Base-by-base conservation (phyloP, 495 filamentous ascomycete species). In the Tuber borchii region DNA sequence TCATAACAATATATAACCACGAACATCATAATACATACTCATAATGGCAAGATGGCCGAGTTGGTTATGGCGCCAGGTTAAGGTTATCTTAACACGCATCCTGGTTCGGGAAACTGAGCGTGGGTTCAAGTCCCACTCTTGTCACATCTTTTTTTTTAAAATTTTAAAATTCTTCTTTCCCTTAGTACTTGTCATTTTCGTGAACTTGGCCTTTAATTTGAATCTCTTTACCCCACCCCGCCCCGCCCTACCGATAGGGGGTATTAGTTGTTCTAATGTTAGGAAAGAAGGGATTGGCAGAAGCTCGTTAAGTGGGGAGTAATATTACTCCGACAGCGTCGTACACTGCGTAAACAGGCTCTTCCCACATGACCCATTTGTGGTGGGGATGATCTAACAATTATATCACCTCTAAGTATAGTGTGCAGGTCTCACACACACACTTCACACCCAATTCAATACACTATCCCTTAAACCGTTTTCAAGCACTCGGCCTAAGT, bases 41-140 rank as follows among this genome's bases (percentile, higher is more conserved):
- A 61, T n/a, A 14, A 74, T 34, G 71, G 75, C 71, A 78, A 69
- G 77, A 74, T 78, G 75, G 77, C 71, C 71, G 77, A 78, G 77
- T 78, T 78, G 75, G 77, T 78, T 78, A 78, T 78, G 75, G 77
- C 75, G 75, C 77, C 71, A 79, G 78, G 78, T 79, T 79, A 78
- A 48, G 78, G 78, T 79, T 72, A 48, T 74, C 48, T 74, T 70
- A 74, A 74, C 48, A 79, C 43, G 22, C 65, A 79, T 79, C 77
- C 77, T 79, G 69, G 76, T 79, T 79, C 71, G 77, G 77, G 77
- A 79, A 79, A 65, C 56, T 72, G 75, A 77, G 77, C 77, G 77
- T 79, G 77, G 75, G 77, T 79, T 78, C 71, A 77, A 79, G 77
- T 79, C 78, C 78, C 78, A 79, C 78, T 79, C 71, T 77, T 79